Evolutionary conservation across 176 grass and related monocot species (phyloP), one percentile per base, ranked within the genome.

Genomic region (Oryza nivara): DNA sequence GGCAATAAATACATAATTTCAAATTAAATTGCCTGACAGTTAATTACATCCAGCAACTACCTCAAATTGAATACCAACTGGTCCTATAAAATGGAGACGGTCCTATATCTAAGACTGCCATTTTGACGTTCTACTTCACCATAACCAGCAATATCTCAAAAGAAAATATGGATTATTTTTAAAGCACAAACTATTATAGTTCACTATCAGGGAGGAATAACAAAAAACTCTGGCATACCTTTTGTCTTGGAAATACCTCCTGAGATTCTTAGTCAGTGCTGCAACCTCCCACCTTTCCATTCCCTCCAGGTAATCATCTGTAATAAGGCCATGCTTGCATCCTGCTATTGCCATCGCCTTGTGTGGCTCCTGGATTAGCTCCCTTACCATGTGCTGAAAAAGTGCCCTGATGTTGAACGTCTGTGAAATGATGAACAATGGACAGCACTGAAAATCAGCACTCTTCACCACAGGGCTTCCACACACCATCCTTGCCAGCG

Each of bases 211-310:
- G 43, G 32, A 48, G 51, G 51, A 30, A 32, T 28, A 63, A 44
- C 43, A 44, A 3, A 44, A 44, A 44, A 9, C 43, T 44, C 43
- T 44, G 61, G 68, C 12, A 65, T 85, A 88, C 80, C 75, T 85
- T 79, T 91, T 88, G 30, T 88, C 72, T 70, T 91, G 68, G 15
- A 91, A 80, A 65, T 88, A 79, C 20, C 13, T 7, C 30, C 65
- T 91, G 23, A 91, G 77, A 47, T 80, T 81, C 14, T 76, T 61
- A 38, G 61, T 81, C 35, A 91, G n/a, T 17, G 40, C 44, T 19
- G 82, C 35, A 75, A 74, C 66, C n/a, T 84, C 80, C 78, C 60
- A 81, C 49, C 38, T 81, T 52, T 84, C 74, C 49, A 85, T 78
- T 76, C 78, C 74, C 38, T 68, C 46, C 40, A 83, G 65, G 70